Evolutionary conservation across 2,329 filamentous ascomycete species (phyloP).

Genomic region (Curvularia eragrostidis): DNA sequence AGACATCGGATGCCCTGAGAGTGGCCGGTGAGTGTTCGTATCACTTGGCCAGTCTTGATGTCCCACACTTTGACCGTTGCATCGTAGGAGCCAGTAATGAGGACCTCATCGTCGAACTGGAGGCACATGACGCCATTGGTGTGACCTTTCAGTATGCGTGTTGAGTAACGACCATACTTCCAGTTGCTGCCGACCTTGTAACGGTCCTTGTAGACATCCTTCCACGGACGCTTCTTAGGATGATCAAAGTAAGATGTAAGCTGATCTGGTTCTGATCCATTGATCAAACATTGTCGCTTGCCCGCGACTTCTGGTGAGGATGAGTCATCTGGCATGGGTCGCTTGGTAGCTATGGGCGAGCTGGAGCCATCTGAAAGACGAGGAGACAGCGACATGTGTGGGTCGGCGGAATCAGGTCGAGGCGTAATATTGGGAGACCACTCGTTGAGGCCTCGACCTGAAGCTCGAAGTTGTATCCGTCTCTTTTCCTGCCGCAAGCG

Average conservation of each 20-base stretch:
- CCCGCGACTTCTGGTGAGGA: constrained; percentile 33
- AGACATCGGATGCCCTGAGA: constrained; percentile 83
- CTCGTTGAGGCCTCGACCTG: constrained; percentile 63
- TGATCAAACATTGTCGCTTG: constrained; percentile 47
- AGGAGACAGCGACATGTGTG: constrained; percentile 19
- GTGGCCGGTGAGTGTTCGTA: constrained; percentile 85
- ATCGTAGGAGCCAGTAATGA: constrained; percentile 95
- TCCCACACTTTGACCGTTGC: constrained; percentile 96
- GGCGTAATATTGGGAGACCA: constrained; percentile 61
- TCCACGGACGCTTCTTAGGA: constrained; percentile 74
- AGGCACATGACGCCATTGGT: constrained; percentile 84
- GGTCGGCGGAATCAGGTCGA: constrained; percentile 46
- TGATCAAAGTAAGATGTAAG: constrained; percentile 59
- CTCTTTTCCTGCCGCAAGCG: constrained; percentile 84
- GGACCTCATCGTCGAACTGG: constrained; percentile 84
- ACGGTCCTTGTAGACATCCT: constrained; percentile 93
- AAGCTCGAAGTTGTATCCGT: constrained; percentile 76
- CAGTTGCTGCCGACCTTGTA: constrained; percentile 97
- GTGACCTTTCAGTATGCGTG: constrained; percentile 84
- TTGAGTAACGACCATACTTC: constrained; percentile 90
- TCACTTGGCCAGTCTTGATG: constrained; percentile 82
- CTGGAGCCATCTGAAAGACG: constrained; percentile 25
- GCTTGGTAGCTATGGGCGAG: constrained; percentile 34
- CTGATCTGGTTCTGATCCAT: constrained; percentile 33
- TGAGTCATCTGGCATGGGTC: constrained; percentile 34